Evolutionary conservation across 768 basidiomycete genomes (phyloP), one percentile per base, ranked within the genome.

Genomic region (Mycena galopus): DNA sequence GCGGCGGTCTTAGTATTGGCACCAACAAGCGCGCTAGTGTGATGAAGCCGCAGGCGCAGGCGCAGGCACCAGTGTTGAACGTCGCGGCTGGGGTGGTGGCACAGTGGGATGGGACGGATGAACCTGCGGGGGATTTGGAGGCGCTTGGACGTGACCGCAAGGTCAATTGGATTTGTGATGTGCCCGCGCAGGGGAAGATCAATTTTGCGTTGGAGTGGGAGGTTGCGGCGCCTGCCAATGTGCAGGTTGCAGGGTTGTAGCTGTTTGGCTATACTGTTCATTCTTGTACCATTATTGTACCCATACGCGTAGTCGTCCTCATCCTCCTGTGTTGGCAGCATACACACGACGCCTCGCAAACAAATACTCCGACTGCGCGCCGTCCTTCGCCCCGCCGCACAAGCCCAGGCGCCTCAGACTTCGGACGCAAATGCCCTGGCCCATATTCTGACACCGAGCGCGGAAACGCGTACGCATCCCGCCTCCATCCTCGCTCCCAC

Each of bases 31-130:
- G 21, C 57, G 57, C 21, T n/a, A n/a, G n/a, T n/a, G 33, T 23
- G n/a, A 16, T 16, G 44, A 56, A 59, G 58, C 59, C 59, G 37
- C 67, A 61, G 59, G 51, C 39, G 14, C 39, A 8, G 39, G 39
- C 12, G 39, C 39, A 39, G 39, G 39, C 9, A 39, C 39, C 39
- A 16, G 39, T 39, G 39, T 10, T 85, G 11, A 78, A 76, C 59
- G 78, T 83, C 5, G 69, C 73, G 4, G 65, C 76, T 1, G 81
- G 79, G 3, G 77, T 85, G 14, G 63, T 77, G 10, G 84, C 82
- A 17, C 83, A 84, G 66, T 85, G 84, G 85, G 82, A 82, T 37
- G 82, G 82, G 2, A 79, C 78, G 12, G 83, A 84, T 32, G 83
- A 84, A 33, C 69, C 73, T 16, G 58, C 30, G 2, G 51, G 9